Percentiles rank a stretch among this genome's conserved stretches.
Evolutionary conservation across 768 basidiomycete species (phyloP).

Genomic region (Suillus ampliporus): DNA sequence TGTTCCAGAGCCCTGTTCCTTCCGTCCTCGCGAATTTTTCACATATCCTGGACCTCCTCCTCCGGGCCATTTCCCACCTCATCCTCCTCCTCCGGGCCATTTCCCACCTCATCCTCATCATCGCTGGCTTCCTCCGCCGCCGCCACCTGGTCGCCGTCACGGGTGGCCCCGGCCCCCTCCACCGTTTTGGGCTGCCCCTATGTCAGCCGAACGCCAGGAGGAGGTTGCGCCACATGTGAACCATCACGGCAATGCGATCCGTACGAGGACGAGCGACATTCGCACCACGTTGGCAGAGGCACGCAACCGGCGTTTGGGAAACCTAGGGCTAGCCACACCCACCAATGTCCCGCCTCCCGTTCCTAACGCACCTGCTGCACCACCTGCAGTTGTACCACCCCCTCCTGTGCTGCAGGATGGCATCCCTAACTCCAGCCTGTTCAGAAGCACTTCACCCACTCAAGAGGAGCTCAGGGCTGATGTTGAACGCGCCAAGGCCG

Average conservation of each 20-base stretch:
- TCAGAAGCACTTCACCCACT: constrained; percentile 10
- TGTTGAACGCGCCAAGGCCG: constrained; percentile 68
- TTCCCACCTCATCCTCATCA: constrained; percentile 25
- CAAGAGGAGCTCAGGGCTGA: constrained; percentile 40
- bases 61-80: constrained; percentile 21
- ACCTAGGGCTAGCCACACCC: not conserved
- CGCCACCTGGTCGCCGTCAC: constrained; percentile 4
- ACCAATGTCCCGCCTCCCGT: not conserved
- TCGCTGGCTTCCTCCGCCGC: constrained; percentile 14
- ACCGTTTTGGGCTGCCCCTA: not conserved
- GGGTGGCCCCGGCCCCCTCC: constrained; percentile 8
- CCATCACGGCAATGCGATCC: not conserved
- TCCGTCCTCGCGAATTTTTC: constrained; percentile 13
- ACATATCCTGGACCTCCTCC: constrained; percentile 20
- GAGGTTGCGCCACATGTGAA: not conserved
- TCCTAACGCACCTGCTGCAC: not conserved
- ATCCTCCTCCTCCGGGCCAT: constrained; percentile 23
- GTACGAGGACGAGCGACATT: not conserved
- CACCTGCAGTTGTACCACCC: not conserved
- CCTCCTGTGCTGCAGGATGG: not conserved
- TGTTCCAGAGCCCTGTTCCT: constrained; percentile 4
- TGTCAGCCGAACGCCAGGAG: not conserved
- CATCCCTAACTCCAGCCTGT: not conserved
- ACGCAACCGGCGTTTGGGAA: constrained; percentile 7
- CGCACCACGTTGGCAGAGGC: constrained; percentile 7